Base-by-base conservation (phyloP, 805 yeast species). In the Candida namnaoensis region DNA sequence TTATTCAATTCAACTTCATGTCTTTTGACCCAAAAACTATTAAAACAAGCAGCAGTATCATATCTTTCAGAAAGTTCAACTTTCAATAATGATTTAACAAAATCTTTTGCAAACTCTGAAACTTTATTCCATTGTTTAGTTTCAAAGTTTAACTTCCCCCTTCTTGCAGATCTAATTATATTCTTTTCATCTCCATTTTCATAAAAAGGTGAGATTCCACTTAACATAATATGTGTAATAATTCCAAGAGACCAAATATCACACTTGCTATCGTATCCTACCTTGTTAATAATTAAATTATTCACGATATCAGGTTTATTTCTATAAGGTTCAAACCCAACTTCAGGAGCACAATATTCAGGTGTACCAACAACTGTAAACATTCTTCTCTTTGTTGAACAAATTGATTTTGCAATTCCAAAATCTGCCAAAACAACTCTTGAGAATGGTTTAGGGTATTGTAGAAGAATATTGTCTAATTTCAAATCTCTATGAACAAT, bases 211-310 rank as follows among this genome's bases (percentile, higher is more conserved):
- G 86, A 79, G 3, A 77, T 65, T 0, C 85, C 86, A 35, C 80
- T 76, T 13, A 80, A 57, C 57, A 81, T 58, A 11, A 80, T 76
- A 56, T 78, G 78, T 5, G 70, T 51, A 13, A 80, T 70, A 0
- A 81, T 71, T 0, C 88, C 88, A 5, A 81, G 50, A 1, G 88
- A 80, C 88, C 88, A 81, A 34, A 78, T 56, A 56, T 81, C 88
- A 52, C 85, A 79, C 50, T 75, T 76, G 28, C 58, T 60, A 44
- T 69, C 73, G 50, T 80, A 79, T 0, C 80, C 80, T 12, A 35
- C 41, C 12, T 46, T 45, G 14, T 49, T 35, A 1, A 27, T 12
- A 3, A 26, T 25, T 9, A 35, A 44, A 39, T 52, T 54, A 13
- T 48, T 56, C 24, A 47, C 37, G 1, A 57, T 54, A 10, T 52